Conservation (phyloP, 2,329 filamentous ascomycete genomes). For the Nemania sp. region DNA sequence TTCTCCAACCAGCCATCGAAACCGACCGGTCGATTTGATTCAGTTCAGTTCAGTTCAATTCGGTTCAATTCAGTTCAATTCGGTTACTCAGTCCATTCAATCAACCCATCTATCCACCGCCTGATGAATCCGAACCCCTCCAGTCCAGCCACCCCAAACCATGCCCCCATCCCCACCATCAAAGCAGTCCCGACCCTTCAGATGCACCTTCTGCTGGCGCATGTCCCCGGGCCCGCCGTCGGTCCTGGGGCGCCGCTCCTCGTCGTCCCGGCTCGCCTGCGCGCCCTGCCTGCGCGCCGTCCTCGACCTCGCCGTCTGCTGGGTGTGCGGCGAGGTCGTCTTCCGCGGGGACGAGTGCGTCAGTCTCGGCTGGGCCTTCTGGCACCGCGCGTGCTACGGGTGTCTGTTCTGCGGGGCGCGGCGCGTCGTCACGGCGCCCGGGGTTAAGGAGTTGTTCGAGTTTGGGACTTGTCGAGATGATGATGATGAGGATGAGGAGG, state of each 20-base stretch:
- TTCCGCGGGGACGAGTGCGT: slow-evolving; percentile 59
- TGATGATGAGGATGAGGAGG: too few species aligned
- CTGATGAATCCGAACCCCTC: too few species aligned
- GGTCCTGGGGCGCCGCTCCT: slow-evolving; percentile 51
- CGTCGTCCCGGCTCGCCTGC: slow-evolving; percentile 56
- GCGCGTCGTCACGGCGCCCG: slow-evolving; percentile 43
- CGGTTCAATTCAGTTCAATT: too few species aligned
- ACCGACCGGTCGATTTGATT: too few species aligned
- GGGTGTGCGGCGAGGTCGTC: slow-evolving; percentile 61
- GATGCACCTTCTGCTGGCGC: slow-evolving; percentile 61
- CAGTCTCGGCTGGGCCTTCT: slow-evolving; percentile 65
- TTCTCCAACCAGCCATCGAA: too few species aligned
- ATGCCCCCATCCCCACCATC: slow-evolving; percentile 1
- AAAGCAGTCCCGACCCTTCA: slow-evolving; percentile 49
- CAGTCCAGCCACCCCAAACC: too few species aligned
- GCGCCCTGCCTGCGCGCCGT: slow-evolving; percentile 51
- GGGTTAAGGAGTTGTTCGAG: slow-evolving; percentile 44
- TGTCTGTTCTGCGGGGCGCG: slow-evolving; percentile 57
- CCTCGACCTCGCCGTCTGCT: slow-evolving; percentile 60
- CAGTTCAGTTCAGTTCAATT: too few species aligned
- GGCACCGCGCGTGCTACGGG: slow-evolving; percentile 61
- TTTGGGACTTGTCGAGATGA: too few species aligned
- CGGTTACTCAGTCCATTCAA: too few species aligned
- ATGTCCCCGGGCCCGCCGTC: slow-evolving; percentile 42
- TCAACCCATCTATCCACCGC: too few species aligned